Conservation (phyloP, 1,139 yeast genomes). For the Geotrichum siamense region DNA sequence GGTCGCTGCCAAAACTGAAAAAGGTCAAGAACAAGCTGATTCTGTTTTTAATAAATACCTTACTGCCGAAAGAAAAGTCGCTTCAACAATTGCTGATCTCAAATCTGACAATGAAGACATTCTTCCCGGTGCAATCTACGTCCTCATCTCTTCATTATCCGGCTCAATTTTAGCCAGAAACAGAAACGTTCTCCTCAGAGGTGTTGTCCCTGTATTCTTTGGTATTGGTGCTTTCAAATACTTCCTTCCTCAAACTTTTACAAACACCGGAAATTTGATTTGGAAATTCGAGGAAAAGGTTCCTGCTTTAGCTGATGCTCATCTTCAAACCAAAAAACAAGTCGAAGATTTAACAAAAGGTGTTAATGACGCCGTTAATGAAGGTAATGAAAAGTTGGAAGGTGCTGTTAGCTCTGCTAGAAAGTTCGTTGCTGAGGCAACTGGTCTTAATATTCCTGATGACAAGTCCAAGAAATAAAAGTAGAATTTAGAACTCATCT, state of each 20-base stretch:
- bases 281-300: constrained; percentile 63
- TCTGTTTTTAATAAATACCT: constrained; percentile 46
- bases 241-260: constrained; percentile 71
- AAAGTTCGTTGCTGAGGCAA: constrained; percentile 47
- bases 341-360: constrained; percentile 44
- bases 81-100: constrained; percentile 58
- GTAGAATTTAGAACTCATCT: too few relatives aligned
- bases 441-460: constrained; percentile 41
- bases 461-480: constrained; percentile 11
- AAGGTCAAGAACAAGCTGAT: constrained; percentile 38
- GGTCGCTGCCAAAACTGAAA: constrained; percentile 29
- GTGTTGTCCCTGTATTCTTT: constrained; percentile 54
- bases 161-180: constrained; percentile 79
- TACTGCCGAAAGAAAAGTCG: constrained; percentile 57
- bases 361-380: constrained; percentile 39
- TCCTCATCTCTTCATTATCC: constrained; percentile 65
- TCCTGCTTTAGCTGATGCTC: constrained; percentile 64
- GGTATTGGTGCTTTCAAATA: constrained; percentile 66
- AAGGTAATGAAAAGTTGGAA: constrained; percentile 35
- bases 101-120: constrained; percentile 69
- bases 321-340: constrained; percentile 42
- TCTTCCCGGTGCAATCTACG: constrained; percentile 67
- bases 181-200: constrained; percentile 52
- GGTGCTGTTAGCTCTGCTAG: constrained; percentile 42
- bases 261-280: constrained; percentile 52